phyloP scores from a whole-genome alignment of 2,329 filamentous ascomycete species.

The Venturia pyrina region DNA sequence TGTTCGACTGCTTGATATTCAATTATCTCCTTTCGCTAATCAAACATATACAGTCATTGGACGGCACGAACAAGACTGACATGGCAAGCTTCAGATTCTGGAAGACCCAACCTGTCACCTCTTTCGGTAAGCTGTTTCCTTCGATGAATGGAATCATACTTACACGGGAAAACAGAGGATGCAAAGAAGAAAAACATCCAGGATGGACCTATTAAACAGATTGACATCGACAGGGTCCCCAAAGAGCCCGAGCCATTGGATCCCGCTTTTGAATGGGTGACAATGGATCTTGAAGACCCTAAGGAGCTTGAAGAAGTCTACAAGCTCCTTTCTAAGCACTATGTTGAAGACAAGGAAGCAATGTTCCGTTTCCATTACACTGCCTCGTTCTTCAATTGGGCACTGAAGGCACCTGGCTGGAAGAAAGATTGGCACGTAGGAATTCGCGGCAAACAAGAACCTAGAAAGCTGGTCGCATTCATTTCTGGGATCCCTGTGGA shows the following conservation, averaged over 20 bases:
- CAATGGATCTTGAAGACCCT: slow-evolving; percentile 72
- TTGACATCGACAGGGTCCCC: slow-evolving; percentile 67
- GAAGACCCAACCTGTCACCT: slow-evolving; percentile 91
- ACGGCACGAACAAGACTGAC: slow-evolving; percentile 84
- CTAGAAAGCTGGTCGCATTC: slow-evolving; percentile 83
- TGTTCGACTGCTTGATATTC: neutral
- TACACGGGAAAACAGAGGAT: slow-evolving; percentile 1
- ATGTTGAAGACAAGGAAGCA: slow-evolving; percentile 93
- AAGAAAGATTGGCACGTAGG: slow-evolving; percentile 90
- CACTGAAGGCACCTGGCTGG: slow-evolving; percentile 91
- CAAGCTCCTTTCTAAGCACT: slow-evolving; percentile 83
- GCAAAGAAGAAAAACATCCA: slow-evolving; percentile 42
- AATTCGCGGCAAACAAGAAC: slow-evolving; percentile 66
- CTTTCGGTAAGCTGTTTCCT: slow-evolving; percentile 45
- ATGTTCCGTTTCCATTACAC: slow-evolving; percentile 99
- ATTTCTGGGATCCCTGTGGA: slow-evolving; percentile 87
- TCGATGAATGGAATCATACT: neutral
- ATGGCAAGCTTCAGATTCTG: slow-evolving; percentile 98
- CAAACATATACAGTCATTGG: slow-evolving; percentile 39
- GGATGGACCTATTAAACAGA: slow-evolving; percentile 77
- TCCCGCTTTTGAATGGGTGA: slow-evolving; percentile 86
- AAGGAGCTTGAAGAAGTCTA: slow-evolving; percentile 72
- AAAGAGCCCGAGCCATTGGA: slow-evolving; percentile 63
- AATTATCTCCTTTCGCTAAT: neutral
- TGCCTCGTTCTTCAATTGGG: slow-evolving; percentile 80